Percentiles rank a stretch among this genome's conserved stretches.
phyloP scores from a whole-genome alignment of 805 yeast species.

The Yamadazyma insecticola region DNA sequence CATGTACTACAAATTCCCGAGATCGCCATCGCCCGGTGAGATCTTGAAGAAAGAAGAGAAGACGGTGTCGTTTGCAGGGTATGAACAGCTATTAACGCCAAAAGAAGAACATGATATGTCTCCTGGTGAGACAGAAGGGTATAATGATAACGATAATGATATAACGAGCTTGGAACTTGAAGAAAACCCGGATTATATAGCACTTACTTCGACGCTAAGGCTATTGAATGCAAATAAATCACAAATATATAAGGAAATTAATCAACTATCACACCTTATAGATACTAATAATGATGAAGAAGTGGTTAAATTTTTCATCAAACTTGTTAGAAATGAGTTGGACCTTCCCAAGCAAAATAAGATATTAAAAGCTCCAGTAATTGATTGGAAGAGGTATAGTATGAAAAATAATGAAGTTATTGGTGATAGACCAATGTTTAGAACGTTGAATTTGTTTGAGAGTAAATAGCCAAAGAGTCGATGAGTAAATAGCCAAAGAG shows the following conservation, averaged over 20 bases:
- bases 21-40: slow-evolving; percentile 18
- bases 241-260: slow-evolving; percentile 25
- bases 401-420: slow-evolving; percentile 2
- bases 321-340: slow-evolving; percentile 27
- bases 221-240: slow-evolving; percentile 19
- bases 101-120: slow-evolving; percentile 34
- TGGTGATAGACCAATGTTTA: slow-evolving; percentile 16
- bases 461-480: no score
- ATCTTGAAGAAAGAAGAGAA: slow-evolving; percentile 2
- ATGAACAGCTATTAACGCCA: slow-evolving; percentile 34
- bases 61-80: slow-evolving; percentile 10
- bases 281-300: slow-evolving; percentile 14
- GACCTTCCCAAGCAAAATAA: slow-evolving; percentile 31
- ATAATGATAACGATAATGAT: slow-evolving; percentile 2
- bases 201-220: slow-evolving; percentile 28
- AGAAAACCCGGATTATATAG: slow-evolving; percentile 31
- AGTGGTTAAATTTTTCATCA: slow-evolving; percentile 27
- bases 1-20: slow-evolving; percentile 5
- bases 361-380: slow-evolving; percentile 28
- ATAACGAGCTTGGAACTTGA: slow-evolving; percentile 4
- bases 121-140: slow-evolving; percentile 3
- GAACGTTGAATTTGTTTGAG: slow-evolving; percentile 23
- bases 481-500: background rate
- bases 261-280: slow-evolving; percentile 18
- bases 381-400: slow-evolving; percentile 38